These are phyloP conservation scores for Westerdykella sp. DNA, from an alignment of 2,329 filamentous ascomycete genomes.

Conservation along the genomic window DNA sequence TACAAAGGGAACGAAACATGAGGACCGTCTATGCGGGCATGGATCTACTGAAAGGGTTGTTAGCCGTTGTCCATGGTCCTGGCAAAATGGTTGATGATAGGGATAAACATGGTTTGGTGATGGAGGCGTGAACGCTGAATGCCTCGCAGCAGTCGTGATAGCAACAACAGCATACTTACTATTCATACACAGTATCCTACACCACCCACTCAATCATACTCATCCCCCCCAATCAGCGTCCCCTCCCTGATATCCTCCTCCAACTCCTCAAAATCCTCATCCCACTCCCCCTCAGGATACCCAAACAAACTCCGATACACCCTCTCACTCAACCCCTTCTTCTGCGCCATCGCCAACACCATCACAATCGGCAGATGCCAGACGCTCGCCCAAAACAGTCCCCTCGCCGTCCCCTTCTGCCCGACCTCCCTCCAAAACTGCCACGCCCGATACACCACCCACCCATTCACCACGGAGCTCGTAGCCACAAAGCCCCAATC, in stretches of 20 bases:
- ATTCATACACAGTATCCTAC: no score
- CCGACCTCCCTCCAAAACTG: constrained; percentile 76
- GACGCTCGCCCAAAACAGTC: constrained; percentile 93
- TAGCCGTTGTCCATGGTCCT: no score
- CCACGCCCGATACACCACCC: constrained; percentile 75
- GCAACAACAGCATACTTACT: no score
- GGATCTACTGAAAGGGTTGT: no score
- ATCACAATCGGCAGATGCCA: constrained; percentile 91
- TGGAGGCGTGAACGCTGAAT: no score
- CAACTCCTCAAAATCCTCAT: constrained; percentile 26
- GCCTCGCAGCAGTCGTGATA: no score
- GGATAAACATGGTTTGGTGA: no score
- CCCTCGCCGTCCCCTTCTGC: constrained; percentile 70
- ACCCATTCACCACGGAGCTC: constrained; percentile 74
- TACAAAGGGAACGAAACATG: no score
- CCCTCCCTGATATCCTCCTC: constrained; percentile 15
- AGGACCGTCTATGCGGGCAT: no score
- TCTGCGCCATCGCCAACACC: constrained; percentile 84
- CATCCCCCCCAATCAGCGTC: neutral
- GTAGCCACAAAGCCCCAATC: constrained; percentile 79
- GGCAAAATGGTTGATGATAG: no score
- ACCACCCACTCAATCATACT: no score
- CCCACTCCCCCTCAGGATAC: constrained; percentile 24
- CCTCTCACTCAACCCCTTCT: constrained; percentile 61
- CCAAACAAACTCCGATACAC: constrained; percentile 29